Base-by-base conservation (phyloP, 2,329 filamentous ascomycete genomes). In the Xylariaceae sp. region DNA sequence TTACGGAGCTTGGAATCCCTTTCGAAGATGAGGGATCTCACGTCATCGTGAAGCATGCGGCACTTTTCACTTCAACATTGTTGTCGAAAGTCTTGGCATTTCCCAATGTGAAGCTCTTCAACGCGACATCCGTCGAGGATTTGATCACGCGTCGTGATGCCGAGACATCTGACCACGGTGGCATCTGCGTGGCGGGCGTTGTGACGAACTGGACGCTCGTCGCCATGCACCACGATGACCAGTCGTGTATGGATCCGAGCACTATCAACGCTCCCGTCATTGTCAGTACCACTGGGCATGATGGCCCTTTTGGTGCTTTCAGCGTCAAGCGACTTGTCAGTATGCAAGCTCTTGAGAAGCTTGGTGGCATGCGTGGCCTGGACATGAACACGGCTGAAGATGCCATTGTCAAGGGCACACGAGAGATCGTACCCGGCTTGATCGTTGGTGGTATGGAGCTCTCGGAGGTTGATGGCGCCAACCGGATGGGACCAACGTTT, bases 201-300 rank as follows among this genome's bases (percentile, higher is more conserved):
- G 91, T 96, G 48, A 95, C 89, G 63, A 96, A 96, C 80, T 96
- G 90, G 90, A 96, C 90, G 1, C 80, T 96, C 22, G 90, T 96
- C 43, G 82, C 85, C 39, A 87, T 92, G 77, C 86, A 91, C 70
- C 87, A 91, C 70, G 87, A 90, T 66, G 87, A 92, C 68, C 90
- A 95, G 75, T 88, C 83, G 54, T 96, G 90, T 85, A 95, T 96
- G 90, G 91, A 96, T 69, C 90, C 90, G 59, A 95, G 94, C 81
- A 96, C 90, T 63, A 95, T 96, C 80, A 96, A 95, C 66, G 89
- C 90, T 0, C 90, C 90, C 1, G 71, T 96, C 51, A 77, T 96
- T 65, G 87, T 96, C 74, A 90, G 85, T 50, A 96, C 90, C 19
- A 96, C 90, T 0, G 91, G 90, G 44, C 90, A 96, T 63, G 90